A percentile compares a stretch with the other conserved stretches of the same genome.
Evolutionary conservation across 805 yeast species (phyloP).

Genomic region (Zygotorulaspora florentina): DNA sequence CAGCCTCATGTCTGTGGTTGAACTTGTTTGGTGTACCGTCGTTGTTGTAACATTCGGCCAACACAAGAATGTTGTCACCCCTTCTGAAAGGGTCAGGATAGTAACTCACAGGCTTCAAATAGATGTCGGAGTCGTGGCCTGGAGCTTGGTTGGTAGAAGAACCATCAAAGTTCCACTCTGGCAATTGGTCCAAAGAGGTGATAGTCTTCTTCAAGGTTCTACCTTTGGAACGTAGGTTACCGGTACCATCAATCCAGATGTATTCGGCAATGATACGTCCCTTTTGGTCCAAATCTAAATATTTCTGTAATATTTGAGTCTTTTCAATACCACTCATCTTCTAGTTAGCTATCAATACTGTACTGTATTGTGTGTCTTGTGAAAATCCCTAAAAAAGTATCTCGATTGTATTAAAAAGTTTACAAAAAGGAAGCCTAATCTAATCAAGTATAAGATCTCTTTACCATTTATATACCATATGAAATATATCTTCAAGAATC

Average conservation of each 20-base stretch:
- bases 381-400: background rate
- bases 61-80: conserved; percentile 93
- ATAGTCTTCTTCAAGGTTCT: conserved; percentile 73
- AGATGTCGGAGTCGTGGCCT: conserved; percentile 93
- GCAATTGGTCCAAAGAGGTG: conserved; percentile 74
- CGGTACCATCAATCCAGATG: conserved; percentile 95
- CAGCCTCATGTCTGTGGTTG: conserved; percentile 97
- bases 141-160: conserved; percentile 98
- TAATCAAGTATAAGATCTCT: background rate
- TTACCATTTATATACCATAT: background rate
- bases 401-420: background rate
- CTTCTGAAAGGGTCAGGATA: conserved; percentile 97
- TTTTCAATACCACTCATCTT: conserved; percentile 40
- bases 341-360: background rate
- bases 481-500: background rate
- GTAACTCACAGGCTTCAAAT: conserved; percentile 90
- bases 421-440: background rate
- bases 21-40: conserved; percentile 99
- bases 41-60: conserved; percentile 96
- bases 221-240: conserved; percentile 90
- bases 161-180: conserved; percentile 99
- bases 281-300: conserved; percentile 75
- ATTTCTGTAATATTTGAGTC: conserved; percentile 78
- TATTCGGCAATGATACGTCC: conserved; percentile 92
- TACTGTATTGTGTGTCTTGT: background rate